These are phyloP conservation scores for Falciphora oryzae DNA, from an alignment of 2,329 filamentous ascomycete genomes.

Conservation along the genomic window DNA sequence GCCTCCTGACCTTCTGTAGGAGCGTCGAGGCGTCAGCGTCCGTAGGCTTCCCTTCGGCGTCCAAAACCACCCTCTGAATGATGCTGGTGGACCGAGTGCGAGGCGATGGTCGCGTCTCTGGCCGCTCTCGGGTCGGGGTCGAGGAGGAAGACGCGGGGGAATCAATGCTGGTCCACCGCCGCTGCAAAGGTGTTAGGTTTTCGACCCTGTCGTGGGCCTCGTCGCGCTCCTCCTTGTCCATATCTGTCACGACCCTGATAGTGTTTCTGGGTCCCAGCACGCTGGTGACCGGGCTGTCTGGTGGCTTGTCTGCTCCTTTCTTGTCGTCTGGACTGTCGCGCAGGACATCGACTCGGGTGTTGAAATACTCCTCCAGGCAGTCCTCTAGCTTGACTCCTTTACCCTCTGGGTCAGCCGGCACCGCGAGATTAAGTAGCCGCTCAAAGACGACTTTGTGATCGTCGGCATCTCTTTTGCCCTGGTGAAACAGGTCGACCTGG, in stretches of 20 bases:
- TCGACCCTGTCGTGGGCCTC: constrained; percentile 12
- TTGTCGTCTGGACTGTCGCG: constrained; percentile 60
- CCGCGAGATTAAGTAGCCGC: constrained; percentile 80
- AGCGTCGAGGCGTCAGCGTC: constrained; percentile 36
- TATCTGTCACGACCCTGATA: constrained; percentile 27
- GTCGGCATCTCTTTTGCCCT: constrained; percentile 75
- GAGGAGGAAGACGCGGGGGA: constrained; percentile 16
- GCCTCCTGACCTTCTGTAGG: constrained; percentile 36
- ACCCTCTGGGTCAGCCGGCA: constrained; percentile 69
- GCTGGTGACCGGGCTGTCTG: constrained; percentile 12
- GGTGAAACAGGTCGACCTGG: constrained; percentile 88
- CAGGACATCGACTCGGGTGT: constrained; percentile 84
- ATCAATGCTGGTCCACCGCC: constrained; percentile 28
- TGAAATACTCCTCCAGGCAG: constrained; percentile 92
- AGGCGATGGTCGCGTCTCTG: constrained; percentile 27
- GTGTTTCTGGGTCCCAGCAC: constrained; percentile 24
- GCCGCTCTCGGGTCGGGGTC: constrained; percentile 11
- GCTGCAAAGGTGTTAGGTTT: constrained; percentile 23
- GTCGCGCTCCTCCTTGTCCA: constrained; percentile 16
- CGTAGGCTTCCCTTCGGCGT: constrained; percentile 41
- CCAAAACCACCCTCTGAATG: constrained; percentile 53
- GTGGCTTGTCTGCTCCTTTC: constrained; percentile 26
- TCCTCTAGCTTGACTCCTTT: constrained; percentile 76
- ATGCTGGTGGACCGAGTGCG: constrained; percentile 52
- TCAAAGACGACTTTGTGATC: constrained; percentile 96